These are phyloP conservation scores for Symbiodinium natans DNA, from an alignment of 73 alveolate genomes.

Conservation along the genomic window DNA sequence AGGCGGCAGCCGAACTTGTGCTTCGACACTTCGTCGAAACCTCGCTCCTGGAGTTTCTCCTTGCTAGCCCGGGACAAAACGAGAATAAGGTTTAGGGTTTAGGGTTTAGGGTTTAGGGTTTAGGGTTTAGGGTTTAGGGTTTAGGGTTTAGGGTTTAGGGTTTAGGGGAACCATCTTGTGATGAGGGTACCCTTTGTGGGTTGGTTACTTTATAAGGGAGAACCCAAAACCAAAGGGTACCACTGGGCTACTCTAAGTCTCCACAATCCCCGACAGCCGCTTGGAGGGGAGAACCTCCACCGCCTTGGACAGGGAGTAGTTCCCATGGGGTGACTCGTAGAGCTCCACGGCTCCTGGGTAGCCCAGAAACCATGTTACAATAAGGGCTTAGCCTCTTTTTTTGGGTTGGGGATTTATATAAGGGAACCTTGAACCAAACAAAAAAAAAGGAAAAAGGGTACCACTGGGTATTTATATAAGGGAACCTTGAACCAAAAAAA, in stretches of 20 bases:
- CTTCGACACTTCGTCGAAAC: conserved; percentile 80
- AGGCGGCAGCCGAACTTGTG: conserved; percentile 74
- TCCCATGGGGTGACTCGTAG: conserved; percentile 85
- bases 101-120: background rate
- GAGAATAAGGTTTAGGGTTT: background rate
- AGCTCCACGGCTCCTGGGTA: background rate
- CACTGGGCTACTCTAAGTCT: background rate
- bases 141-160: background rate
- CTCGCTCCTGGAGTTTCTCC: conserved; percentile 20
- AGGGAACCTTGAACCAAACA: no score
- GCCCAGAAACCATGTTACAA: no score
- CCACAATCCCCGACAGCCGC: conserved; percentile 26
- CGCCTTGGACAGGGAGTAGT: conserved; percentile 82
- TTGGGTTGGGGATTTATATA: background rate
- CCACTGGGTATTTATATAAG: no score
- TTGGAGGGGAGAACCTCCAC: conserved; percentile 34
- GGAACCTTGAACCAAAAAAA: no score
- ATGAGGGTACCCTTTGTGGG: background rate
- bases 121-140: background rate
- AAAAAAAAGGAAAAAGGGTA: no score
- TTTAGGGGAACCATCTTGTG: no score
- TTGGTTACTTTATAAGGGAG: no score
- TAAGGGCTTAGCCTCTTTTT: no score
- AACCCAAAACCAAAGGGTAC: background rate
- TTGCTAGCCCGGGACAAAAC: background rate